These are phyloP conservation scores for Emergomyces pasteurianus DNA, from an alignment of 2,329 filamentous ascomycete genomes.

Conservation along the genomic window DNA sequence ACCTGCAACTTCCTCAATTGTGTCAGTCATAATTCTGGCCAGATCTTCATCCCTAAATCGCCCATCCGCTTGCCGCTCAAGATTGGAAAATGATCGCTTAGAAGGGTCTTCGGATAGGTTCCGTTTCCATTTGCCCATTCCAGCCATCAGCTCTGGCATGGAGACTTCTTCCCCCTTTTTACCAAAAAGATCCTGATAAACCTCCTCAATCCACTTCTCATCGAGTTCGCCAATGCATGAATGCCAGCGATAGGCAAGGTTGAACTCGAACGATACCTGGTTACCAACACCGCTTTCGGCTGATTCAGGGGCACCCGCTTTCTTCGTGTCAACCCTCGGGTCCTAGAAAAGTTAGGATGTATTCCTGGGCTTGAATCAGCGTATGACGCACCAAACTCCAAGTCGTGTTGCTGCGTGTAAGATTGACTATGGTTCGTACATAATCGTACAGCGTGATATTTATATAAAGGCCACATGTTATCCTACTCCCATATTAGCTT, in stretches of 20 bases:
- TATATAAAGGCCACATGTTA: slow-evolving; percentile 23
- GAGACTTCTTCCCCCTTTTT: slow-evolving; percentile 12
- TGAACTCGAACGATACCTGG: slow-evolving; percentile 42
- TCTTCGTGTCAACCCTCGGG: slow-evolving; percentile 27
- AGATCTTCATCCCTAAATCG: slow-evolving; percentile 58
- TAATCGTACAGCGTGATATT: slow-evolving; percentile 26
- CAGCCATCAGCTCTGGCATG: slow-evolving; percentile 26
- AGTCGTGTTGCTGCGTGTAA: slow-evolving; percentile 31
- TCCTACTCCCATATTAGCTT: slow-evolving; percentile 7
- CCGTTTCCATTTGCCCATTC: slow-evolving; percentile 46
- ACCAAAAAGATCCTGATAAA: slow-evolving; percentile 34
- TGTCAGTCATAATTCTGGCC: slow-evolving; percentile 50
- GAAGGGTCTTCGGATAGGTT: slow-evolving; percentile 48
- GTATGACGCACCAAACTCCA: slow-evolving; percentile 25
- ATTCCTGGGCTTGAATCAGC: neutral
- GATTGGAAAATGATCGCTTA: slow-evolving; percentile 49
- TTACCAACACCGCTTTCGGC: slow-evolving; percentile 36
- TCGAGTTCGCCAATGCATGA: slow-evolving; percentile 57
- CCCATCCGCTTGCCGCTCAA: slow-evolving; percentile 49
- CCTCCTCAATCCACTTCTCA: slow-evolving; percentile 58
- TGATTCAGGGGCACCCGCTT: slow-evolving; percentile 12
- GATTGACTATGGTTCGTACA: slow-evolving; percentile 20
- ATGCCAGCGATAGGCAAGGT: slow-evolving; percentile 45
- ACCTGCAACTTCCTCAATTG: slow-evolving; percentile 59
- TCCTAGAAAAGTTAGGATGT: slow-evolving; percentile 15